Evolutionary conservation across 2,329 filamentous ascomycete species (phyloP).

Genomic region (Aspergillus fumigatus): DNA sequence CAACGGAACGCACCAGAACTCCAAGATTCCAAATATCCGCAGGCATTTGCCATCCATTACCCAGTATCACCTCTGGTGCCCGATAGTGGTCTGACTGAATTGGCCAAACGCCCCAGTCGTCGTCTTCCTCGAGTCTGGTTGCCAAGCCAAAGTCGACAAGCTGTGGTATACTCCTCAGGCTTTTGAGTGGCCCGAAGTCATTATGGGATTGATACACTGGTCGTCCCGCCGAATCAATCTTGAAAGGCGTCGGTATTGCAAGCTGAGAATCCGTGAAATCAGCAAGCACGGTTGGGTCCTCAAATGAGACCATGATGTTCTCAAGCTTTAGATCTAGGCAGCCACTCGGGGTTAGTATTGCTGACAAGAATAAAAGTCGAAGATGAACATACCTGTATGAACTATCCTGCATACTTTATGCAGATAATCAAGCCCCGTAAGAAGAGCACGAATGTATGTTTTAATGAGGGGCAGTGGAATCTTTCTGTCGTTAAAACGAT

Average conservation of each 20-base stretch:
- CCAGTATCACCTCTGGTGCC: conserved; percentile 39
- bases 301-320: conserved; percentile 39
- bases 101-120: conserved; percentile 39
- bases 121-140: conserved; percentile 32
- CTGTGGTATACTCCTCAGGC: conserved; percentile 24
- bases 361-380: conserved; percentile 6
- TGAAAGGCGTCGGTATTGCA: conserved; percentile 29
- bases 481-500: conserved; percentile 25
- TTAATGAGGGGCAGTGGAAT: conserved; percentile 34
- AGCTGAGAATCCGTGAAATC: conserved; percentile 30
- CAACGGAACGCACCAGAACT: conserved; percentile 27
- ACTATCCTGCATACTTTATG: conserved; percentile 39
- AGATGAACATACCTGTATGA: conserved; percentile 35
- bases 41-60: conserved; percentile 34
- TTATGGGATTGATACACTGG: conserved; percentile 31
- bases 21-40: conserved; percentile 42
- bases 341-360: conserved; percentile 9
- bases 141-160: conserved; percentile 36
- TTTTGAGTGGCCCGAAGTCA: conserved; percentile 30
- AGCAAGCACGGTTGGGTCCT: conserved; percentile 28
- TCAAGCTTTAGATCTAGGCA: conserved; percentile 41
- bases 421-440: conserved; percentile 43
- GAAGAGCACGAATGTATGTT: conserved; percentile 34
- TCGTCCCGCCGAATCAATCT: conserved; percentile 28
- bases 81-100: conserved; percentile 44